Evolutionary conservation across 2,329 filamentous ascomycete genomes (phyloP).

Genomic region (Graphilbum sp.): DNA sequence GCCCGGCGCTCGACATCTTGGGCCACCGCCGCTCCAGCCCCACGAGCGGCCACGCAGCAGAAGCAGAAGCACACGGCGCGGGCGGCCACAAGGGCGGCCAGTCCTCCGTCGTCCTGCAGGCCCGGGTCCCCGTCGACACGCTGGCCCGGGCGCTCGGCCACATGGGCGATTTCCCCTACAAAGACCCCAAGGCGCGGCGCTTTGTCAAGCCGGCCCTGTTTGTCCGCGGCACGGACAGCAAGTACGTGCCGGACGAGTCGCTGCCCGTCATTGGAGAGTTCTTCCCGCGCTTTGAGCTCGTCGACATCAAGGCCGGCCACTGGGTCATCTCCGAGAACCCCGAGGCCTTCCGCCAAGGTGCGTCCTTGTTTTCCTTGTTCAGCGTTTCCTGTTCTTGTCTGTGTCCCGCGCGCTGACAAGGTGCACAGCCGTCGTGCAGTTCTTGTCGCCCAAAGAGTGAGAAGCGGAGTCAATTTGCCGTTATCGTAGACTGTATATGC

Average conservation of each 20-base stretch:
- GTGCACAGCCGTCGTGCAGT: slow-evolving; percentile 18
- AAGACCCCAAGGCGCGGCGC: slow-evolving; percentile 45
- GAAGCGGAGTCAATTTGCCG: too few species aligned
- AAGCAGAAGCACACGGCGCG: too few species aligned
- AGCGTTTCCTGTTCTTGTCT: too few species aligned
- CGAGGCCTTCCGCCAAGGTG: slow-evolving; percentile 59
- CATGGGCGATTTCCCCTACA: slow-evolving; percentile 82
- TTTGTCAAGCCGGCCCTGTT: slow-evolving; percentile 72
- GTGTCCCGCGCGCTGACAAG: too few species aligned
- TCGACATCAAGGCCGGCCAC: slow-evolving; percentile 64
- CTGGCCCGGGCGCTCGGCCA: slow-evolving; percentile 52
- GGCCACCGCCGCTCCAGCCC: not conserved
- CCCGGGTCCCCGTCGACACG: slow-evolving; percentile 62
- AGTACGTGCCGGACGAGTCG: slow-evolving; percentile 66
- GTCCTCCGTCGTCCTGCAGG: slow-evolving; percentile 35
- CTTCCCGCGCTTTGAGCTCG: slow-evolving; percentile 61
- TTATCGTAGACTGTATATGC: too few species aligned
- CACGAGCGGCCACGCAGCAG: too few species aligned
- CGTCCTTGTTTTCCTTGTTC: slow-evolving; percentile 14
- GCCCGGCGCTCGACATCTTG: too few species aligned
- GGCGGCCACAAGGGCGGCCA: not conserved
- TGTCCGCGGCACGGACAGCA: slow-evolving; percentile 59
- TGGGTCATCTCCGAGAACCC: slow-evolving; percentile 87
- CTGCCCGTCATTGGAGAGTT: slow-evolving; percentile 67
- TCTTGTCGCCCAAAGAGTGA: slow-evolving; percentile 17